phyloP scores from a whole-genome alignment of 2,329 filamentous ascomycete genomes.

The Aspergillus chevalieri region DNA sequence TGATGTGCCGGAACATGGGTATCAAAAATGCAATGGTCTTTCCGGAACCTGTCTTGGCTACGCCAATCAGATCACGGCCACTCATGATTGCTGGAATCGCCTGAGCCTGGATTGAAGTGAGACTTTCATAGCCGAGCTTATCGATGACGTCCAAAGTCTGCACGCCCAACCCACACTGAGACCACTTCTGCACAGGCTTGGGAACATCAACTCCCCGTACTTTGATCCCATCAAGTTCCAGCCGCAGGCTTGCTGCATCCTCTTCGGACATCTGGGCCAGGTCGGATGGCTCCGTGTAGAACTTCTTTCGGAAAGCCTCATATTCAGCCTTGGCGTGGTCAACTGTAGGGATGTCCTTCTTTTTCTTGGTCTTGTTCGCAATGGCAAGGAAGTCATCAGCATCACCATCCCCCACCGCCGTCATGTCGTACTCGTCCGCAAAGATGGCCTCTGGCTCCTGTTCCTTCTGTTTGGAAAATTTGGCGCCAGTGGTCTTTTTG shows the following conservation, averaged over 20 bases:
- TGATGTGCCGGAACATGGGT: conserved; percentile 97
- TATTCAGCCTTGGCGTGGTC: conserved; percentile 85
- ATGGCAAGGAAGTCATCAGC: conserved; percentile 60
- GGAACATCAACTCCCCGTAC: conserved; percentile 82
- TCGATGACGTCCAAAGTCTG: conserved; percentile 82
- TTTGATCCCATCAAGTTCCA: conserved; percentile 93
- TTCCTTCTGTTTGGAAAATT: conserved; percentile 43
- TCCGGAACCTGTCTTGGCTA: conserved; percentile 95
- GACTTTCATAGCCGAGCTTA: conserved; percentile 74
- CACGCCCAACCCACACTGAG: conserved; percentile 83
- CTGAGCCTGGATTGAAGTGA: conserved; percentile 91
- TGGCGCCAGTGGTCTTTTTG: conserved; percentile 33
- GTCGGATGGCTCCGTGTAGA: conserved; percentile 87
- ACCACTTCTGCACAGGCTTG: conserved; percentile 93
- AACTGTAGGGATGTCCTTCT: conserved; percentile 86
- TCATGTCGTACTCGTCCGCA: conserved; percentile 71
- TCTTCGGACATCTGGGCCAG: conserved; percentile 75
- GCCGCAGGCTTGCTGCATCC: conserved; percentile 71
- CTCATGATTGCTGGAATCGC: conserved; percentile 94
- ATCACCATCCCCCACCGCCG: conserved; percentile 56
- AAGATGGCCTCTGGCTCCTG: conserved; percentile 80
- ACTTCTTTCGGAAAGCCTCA: conserved; percentile 82
- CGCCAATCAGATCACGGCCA: conserved; percentile 87
- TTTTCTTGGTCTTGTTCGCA: conserved; percentile 66
- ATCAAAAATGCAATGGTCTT: conserved; percentile 95